A percentile compares a stretch with the other conserved stretches of the same genome.
Evolutionary conservation across 2,329 filamentous ascomycete species (phyloP).

Genomic region (Penicillium psychrosexuale): DNA sequence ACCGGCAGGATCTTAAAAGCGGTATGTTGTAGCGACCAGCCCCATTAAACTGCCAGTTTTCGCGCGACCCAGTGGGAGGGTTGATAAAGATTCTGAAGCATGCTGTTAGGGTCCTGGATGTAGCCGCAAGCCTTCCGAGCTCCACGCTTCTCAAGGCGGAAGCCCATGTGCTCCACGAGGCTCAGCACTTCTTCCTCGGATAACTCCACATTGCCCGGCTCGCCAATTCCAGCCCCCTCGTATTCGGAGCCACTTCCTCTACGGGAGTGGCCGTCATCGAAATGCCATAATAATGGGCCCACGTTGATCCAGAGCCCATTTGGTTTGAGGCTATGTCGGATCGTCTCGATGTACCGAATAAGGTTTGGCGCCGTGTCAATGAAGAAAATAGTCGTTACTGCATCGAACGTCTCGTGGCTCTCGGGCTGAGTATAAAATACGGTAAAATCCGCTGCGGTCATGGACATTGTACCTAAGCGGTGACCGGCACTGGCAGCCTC

Average conservation of each 20-base stretch:
- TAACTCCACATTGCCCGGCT: conserved; percentile 86
- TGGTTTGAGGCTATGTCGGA: conserved; percentile 69
- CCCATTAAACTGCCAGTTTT: conserved; percentile 49
- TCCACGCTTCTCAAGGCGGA: conserved; percentile 65
- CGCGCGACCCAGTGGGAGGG: conserved; percentile 83
- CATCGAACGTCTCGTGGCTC: conserved; percentile 66
- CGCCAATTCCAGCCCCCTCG: conserved; percentile 64
- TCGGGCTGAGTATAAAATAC: conserved; percentile 70
- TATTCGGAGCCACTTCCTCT: conserved; percentile 24
- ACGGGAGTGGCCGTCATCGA: conserved; percentile 60
- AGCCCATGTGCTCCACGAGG: conserved; percentile 72
- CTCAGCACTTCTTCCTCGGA: conserved; percentile 81
- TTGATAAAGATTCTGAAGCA: conserved; percentile 79
- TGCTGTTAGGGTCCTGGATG: conserved; percentile 78
- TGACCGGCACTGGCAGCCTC: conserved; percentile 27
- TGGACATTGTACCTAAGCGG: conserved; percentile 70
- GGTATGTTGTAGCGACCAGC: background rate
- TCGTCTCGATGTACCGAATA: conserved; percentile 82
- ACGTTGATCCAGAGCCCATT: conserved; percentile 86
- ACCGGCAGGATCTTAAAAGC: too few species aligned
- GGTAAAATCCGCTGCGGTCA: conserved; percentile 91
- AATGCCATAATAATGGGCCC: conserved; percentile 93
- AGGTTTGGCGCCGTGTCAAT: conserved; percentile 95
- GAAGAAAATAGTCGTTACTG: conserved; percentile 89
- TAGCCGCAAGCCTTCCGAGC: conserved; percentile 65